Conservation (phyloP, 768 basidiomycete genomes). For the Holtermanniella nyarrowii region DNA sequence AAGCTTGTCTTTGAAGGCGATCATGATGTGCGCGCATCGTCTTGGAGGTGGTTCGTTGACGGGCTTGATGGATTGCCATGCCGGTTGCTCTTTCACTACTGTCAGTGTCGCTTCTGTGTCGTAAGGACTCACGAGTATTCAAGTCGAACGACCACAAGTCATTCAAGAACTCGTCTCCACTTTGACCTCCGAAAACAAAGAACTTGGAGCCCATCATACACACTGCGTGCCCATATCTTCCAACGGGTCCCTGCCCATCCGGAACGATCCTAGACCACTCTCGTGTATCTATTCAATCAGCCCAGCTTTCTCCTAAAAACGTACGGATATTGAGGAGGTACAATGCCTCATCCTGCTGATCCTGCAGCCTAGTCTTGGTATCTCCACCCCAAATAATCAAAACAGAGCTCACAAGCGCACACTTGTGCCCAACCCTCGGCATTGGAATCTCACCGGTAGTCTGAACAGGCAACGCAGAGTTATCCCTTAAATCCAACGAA, state of each 20-base stretch:
- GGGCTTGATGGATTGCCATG: slow-evolving; percentile 67
- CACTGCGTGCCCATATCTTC: slow-evolving; percentile 92
- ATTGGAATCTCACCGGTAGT: slow-evolving; percentile 81
- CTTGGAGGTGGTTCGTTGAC: slow-evolving; percentile 53
- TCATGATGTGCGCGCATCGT: slow-evolving; percentile 83
- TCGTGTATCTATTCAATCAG: slow-evolving; percentile 55
- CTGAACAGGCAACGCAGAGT: slow-evolving; percentile 69
- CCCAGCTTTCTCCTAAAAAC: slow-evolving; percentile 37
- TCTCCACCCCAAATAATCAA: slow-evolving; percentile 98
- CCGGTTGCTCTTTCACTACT: slow-evolving; percentile 66
- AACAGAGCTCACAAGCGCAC: slow-evolving; percentile 89
- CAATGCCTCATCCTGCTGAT: slow-evolving; percentile 80
- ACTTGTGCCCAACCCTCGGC: slow-evolving; percentile 90
- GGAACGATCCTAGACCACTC: slow-evolving; percentile 90
- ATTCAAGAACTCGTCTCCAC: slow-evolving; percentile 84
- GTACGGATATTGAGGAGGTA: slow-evolving; percentile 88
- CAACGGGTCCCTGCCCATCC: slow-evolving; percentile 64
- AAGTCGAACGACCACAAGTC: slow-evolving; percentile 95
- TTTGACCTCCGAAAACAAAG: slow-evolving; percentile 92
- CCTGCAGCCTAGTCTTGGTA: slow-evolving; percentile 61
- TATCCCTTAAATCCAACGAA: slow-evolving; percentile 67
- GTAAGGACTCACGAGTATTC: slow-evolving; percentile 63
- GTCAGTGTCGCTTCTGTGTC: slow-evolving; percentile 5
- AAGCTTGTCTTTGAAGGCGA: slow-evolving; percentile 71
- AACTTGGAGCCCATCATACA: slow-evolving; percentile 85